A percentile compares a stretch with the other conserved stretches of the same genome.
These are phyloP conservation scores for Globisporangium okanoganense DNA, from an alignment of 352 stramenopile species.

Conservation along the genomic window DNA sequence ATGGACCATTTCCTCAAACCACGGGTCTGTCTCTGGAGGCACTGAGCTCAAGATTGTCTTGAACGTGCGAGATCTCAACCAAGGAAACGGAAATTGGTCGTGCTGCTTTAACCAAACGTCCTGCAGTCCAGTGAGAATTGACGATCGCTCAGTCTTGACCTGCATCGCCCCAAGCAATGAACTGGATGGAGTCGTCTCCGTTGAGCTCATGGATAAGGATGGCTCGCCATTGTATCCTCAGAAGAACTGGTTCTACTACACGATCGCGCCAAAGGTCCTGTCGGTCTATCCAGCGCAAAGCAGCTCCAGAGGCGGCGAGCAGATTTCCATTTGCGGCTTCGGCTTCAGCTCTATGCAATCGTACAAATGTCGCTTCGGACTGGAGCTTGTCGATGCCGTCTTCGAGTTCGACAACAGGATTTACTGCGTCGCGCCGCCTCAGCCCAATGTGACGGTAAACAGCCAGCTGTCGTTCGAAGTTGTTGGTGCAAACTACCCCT, in stretches of 20 bases:
- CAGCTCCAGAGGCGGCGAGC: constrained; percentile 18
- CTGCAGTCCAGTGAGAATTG: constrained; percentile 20
- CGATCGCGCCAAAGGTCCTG: constrained; percentile 18
- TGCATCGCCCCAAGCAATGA: constrained; percentile 16
- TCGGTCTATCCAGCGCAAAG: constrained; percentile 19
- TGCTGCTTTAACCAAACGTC: constrained; percentile 33
- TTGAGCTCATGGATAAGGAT: constrained; percentile 15
- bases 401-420: constrained; percentile 27
- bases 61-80: background rate
- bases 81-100: constrained; percentile 17
- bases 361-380: constrained; percentile 31
- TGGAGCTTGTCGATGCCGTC: constrained; percentile 9
- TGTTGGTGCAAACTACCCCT: background rate
- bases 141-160: background rate
- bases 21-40: constrained; percentile 17
- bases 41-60: constrained; percentile 6
- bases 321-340: constrained; percentile 23
- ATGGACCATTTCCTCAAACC: constrained; percentile 26
- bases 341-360: constrained; percentile 20
- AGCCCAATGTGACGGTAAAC: background rate
- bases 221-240: background rate
- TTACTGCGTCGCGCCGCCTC: constrained; percentile 24
- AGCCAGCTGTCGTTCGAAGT: background rate
- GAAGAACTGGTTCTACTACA: constrained; percentile 35
- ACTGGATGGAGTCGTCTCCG: constrained; percentile 17